Evolutionary conservation across 2,329 filamentous ascomycete genomes (phyloP), one percentile per base, ranked within the genome.

Genomic region (Kalaharituber pfeilii): DNA sequence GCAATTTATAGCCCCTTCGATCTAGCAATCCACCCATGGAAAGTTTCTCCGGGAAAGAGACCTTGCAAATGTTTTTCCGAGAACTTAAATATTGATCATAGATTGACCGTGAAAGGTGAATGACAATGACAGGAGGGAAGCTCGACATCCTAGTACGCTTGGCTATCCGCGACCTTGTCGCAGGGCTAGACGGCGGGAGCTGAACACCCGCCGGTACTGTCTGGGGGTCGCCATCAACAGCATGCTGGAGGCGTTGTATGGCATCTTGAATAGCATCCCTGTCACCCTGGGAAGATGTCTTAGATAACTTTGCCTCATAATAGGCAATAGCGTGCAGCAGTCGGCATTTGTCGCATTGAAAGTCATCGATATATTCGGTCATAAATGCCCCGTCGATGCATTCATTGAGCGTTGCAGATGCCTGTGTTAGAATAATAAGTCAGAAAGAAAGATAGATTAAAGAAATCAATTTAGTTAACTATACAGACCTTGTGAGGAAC

Each of bases 381-480:
- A 94, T 94, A 62, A 98, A 81, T 68, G 95, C 82, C 39, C 84
- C 84, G 64, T 98, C 91, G 63, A 98, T 91, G 68, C 91, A 98
- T 7, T 80, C 75, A 65, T 83, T 87, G 15, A 98, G 74, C 0
- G 86, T 82, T 0, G 88, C 88, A 50, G 25, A 28, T 28, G 47
- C 13, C 47, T 47, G 25, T 13, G 24, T n/a, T n/a, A n/a, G n/a
- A n/a, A n/a, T n/a, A n/a, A n/a, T n/a, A n/a, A n/a, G n/a, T n/a
- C n/a, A n/a, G n/a, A n/a, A n/a, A n/a, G n/a, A n/a, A n/a, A n/a
- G n/a, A n/a, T n/a, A n/a, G n/a, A n/a, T n/a, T n/a, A n/a, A n/a
- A n/a, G n/a, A n/a, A n/a, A n/a, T n/a, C n/a, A n/a, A n/a, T n/a
- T n/a, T n/a, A n/a, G n/a, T 49, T 18, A 45, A 33, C 15, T 47